Evolutionary conservation across 495 filamentous ascomycete genomes (phyloP).

Genomic region (Thozetella sp.): DNA sequence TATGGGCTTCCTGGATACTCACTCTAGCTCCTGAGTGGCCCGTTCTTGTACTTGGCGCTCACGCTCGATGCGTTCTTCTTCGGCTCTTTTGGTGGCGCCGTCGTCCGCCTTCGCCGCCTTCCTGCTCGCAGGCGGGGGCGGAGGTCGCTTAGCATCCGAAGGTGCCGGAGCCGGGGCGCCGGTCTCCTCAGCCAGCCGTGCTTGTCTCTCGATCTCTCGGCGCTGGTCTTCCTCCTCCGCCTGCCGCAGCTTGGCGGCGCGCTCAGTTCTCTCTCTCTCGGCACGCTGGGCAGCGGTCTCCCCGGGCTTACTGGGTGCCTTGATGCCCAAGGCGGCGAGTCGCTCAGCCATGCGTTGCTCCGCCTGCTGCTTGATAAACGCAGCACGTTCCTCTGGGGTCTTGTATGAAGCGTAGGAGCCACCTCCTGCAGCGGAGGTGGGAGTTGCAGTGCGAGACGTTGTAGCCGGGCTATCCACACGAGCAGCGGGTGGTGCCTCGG

Average conservation of each 20-base stretch:
- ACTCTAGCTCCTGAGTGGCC: slow-evolving; percentile 81
- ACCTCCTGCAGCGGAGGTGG: slow-evolving; percentile 37
- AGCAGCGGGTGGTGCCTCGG: slow-evolving; percentile 37
- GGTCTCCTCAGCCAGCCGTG: slow-evolving; percentile 81
- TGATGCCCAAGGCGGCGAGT: slow-evolving; percentile 90
- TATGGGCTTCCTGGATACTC: slow-evolving; percentile 40
- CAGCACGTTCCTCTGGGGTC: slow-evolving; percentile 89
- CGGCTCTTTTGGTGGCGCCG: slow-evolving; percentile 43
- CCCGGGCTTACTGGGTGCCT: slow-evolving; percentile 67
- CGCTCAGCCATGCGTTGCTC: slow-evolving; percentile 98
- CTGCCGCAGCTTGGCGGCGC: slow-evolving; percentile 80
- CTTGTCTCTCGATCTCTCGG: slow-evolving; percentile 84
- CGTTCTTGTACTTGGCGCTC: slow-evolving; percentile 81
- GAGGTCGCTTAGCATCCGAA: slow-evolving; percentile 71
- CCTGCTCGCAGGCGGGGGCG: slow-evolving; percentile 75
- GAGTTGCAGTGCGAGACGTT: slow-evolving; percentile 42
- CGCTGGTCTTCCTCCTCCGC: slow-evolving; percentile 96
- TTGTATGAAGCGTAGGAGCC: slow-evolving; percentile 78
- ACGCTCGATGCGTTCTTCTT: slow-evolving; percentile 57
- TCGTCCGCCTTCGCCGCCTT: slow-evolving; percentile 66
- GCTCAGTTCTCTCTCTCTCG: slow-evolving; percentile 86
- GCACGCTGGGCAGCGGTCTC: slow-evolving; percentile 83
- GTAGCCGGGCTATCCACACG: slow-evolving; percentile 39
- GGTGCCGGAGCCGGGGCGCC: slow-evolving; percentile 58
- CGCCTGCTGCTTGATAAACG: slow-evolving; percentile 95